Evolutionary conservation across 768 basidiomycete species (phyloP), one percentile per base, ranked within the genome.

Genomic region (Guyanaporus albipodus): DNA sequence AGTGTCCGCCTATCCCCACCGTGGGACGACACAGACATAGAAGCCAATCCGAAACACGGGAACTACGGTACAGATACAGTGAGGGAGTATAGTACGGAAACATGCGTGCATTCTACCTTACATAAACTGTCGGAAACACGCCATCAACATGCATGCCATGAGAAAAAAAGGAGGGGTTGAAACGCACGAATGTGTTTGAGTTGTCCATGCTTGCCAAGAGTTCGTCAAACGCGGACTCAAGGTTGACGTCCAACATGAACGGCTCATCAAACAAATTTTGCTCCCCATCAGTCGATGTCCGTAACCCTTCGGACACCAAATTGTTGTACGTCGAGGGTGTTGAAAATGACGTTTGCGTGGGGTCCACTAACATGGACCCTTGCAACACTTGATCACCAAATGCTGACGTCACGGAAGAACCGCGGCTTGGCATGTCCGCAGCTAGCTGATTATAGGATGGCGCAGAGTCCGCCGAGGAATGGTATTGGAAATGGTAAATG

Each of bases 401-500:
- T 8, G 42, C 15, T 46, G 65, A 50, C 50, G 56, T 60, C 37
- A 51, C 17, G 14, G 61, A 35, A 28, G 48, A 44, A 29, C 51
- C 31, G 18, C 42, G 10, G 3, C 47, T 46, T 33, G 55, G 36
- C 51, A 55, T 18, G 49, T 31, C 41, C 47, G 48, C 37, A 21
- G 49, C 34, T 14, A 56, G 28, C 29, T 52, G 49, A 46, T 38
- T 49, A 37, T 38, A 46, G 21, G 45, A 31, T 3, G 52, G 12
- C 38, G 51, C 15, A 47, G 55, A 19, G 23, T 44, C 38, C 26
- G 52, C 26, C 21, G 55, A 38, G 18, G 53, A 23, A 1, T 67
- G 59, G 50, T 76, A 80, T 24, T 62, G 69, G 66, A 83, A 83
- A 54, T 73, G 76, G 61, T 82, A 83, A 44, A 73, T 70, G 8